phyloP scores from a whole-genome alignment of 2,329 filamentous ascomycete genomes.

The Conoideocrella luteorostrata region DNA sequence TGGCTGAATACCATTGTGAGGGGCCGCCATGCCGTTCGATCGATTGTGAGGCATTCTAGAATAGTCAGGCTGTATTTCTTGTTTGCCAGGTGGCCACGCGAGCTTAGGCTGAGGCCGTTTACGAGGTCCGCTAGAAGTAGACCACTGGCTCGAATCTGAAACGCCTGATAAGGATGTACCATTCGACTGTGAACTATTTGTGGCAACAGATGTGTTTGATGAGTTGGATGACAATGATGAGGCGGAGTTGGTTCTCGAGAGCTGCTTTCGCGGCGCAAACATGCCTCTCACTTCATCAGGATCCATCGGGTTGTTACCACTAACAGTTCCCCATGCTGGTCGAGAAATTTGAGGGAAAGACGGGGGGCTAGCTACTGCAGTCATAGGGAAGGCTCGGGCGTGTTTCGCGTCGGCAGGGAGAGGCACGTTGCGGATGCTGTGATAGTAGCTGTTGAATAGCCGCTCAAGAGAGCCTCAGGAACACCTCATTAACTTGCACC shows the following conservation, averaged over 20 bases:
- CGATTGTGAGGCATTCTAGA: conserved; percentile 37
- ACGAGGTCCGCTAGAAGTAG: conserved; percentile 38
- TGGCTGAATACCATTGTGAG: conserved; percentile 26
- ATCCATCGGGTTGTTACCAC: conserved; percentile 62
- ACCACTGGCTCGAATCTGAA: conserved; percentile 46
- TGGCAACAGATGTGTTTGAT: conserved; percentile 57
- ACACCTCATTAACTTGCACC: conserved; percentile 13
- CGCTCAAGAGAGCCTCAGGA: background rate
- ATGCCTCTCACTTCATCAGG: conserved; percentile 80
- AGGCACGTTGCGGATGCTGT: conserved; percentile 8
- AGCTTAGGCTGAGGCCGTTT: conserved; percentile 47
- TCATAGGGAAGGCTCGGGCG: conserved; percentile 45
- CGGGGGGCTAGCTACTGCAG: conserved; percentile 60
- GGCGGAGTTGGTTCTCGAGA: conserved; percentile 84
- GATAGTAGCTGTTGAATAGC: conserved; percentile 3
- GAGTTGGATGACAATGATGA: conserved; percentile 70
- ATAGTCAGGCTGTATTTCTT: conserved; percentile 42
- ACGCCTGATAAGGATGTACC: conserved; percentile 43
- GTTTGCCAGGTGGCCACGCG: conserved; percentile 43
- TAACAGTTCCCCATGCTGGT: conserved; percentile 58
- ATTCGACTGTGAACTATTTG: conserved; percentile 56
- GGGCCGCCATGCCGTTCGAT: conserved; percentile 33
- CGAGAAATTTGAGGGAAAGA: conserved; percentile 58
- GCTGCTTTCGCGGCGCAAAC: conserved; percentile 81
- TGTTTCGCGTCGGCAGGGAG: conserved; percentile 15